Evolutionary conservation across 176 grass and related monocot genomes (phyloP).

Genomic region (Musa itinerans): DNA sequence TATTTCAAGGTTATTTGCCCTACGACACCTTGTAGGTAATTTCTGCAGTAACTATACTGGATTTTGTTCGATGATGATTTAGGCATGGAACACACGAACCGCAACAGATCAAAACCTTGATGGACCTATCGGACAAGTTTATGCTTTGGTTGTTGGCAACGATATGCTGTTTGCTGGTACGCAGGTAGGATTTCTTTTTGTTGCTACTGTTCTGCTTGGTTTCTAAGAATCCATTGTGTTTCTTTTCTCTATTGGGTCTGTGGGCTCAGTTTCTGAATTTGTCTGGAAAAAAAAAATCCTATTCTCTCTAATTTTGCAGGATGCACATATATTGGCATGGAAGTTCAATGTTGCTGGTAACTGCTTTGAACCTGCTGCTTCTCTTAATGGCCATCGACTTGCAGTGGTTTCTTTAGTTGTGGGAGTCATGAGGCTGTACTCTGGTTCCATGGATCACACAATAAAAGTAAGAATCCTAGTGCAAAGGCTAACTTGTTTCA

Average conservation of each 20-base stretch:
- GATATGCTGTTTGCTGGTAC: slow-evolving; percentile 19
- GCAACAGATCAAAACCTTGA: slow-evolving; percentile 7
- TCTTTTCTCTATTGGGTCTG: neutral
- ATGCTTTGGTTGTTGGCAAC: slow-evolving; percentile 15
- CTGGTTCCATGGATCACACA: slow-evolving; percentile 22
- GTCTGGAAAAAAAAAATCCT: neutral
- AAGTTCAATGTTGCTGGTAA: slow-evolving; percentile 9
- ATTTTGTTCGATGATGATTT: slow-evolving; percentile 1
- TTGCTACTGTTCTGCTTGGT: neutral
- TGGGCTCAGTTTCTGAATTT: neutral
- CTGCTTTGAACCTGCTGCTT: slow-evolving; percentile 5
- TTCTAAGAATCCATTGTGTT: neutral
- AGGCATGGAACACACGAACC: slow-evolving; percentile 17
- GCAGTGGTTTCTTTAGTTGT: slow-evolving; percentile 15
- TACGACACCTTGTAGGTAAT: neutral
- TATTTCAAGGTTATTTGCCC: neutral
- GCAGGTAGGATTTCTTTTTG: slow-evolving; percentile 1
- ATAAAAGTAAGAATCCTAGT: slow-evolving; percentile 12
- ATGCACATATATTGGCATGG: slow-evolving; percentile 17
- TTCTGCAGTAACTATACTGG: neutral
- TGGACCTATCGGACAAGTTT: slow-evolving; percentile 15
- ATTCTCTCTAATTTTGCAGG: neutral
- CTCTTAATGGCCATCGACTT: slow-evolving; percentile 11
- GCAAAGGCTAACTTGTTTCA: no score
- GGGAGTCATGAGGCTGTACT: slow-evolving; percentile 7